A percentile compares a stretch with the other conserved stretches of the same genome.
phyloP scores from a whole-genome alignment of 768 basidiomycete genomes.

The Xerocomellus dryophilus region DNA sequence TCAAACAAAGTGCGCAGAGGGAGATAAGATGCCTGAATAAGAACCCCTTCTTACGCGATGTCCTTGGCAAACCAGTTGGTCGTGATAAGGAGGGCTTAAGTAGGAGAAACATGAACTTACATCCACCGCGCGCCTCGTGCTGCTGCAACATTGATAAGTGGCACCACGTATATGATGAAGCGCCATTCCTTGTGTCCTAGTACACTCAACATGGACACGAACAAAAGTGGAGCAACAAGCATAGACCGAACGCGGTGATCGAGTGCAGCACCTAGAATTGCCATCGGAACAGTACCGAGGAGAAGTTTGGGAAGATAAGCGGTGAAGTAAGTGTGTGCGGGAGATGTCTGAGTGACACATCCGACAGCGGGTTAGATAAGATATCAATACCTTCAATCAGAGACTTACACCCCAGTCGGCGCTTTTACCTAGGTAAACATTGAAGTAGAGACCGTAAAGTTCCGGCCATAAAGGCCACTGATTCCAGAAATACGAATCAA shows the following conservation, averaged over 20 bases:
- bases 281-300: slow-evolving; percentile 59
- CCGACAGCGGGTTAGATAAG: background rate
- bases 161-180: slow-evolving; percentile 86
- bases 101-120: slow-evolving; percentile 41
- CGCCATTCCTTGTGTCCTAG: slow-evolving; percentile 98
- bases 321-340: slow-evolving; percentile 63
- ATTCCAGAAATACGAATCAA: slow-evolving; percentile 90
- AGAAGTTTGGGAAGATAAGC: slow-evolving; percentile 75
- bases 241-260: slow-evolving; percentile 52
- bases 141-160: slow-evolving; percentile 76
- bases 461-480: slow-evolving; percentile 83
- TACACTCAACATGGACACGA: slow-evolving; percentile 63
- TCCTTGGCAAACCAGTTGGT: slow-evolving; percentile 32
- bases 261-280: slow-evolving; percentile 46
- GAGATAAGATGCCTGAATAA: slow-evolving; percentile 45
- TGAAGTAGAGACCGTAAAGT: slow-evolving; percentile 73
- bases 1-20: slow-evolving; percentile 43
- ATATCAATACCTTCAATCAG: background rate
- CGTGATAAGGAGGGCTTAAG: background rate
- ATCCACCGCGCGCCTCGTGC: slow-evolving; percentile 61
- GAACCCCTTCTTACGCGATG: slow-evolving; percentile 46
- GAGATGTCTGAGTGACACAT: slow-evolving; percentile 57
- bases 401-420: slow-evolving; percentile 86
- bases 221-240: slow-evolving; percentile 49
- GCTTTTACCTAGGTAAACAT: slow-evolving; percentile 82